Evolutionary conservation across 2,329 filamentous ascomycete species (phyloP).

Genomic region (Fusarium marasasianum): DNA sequence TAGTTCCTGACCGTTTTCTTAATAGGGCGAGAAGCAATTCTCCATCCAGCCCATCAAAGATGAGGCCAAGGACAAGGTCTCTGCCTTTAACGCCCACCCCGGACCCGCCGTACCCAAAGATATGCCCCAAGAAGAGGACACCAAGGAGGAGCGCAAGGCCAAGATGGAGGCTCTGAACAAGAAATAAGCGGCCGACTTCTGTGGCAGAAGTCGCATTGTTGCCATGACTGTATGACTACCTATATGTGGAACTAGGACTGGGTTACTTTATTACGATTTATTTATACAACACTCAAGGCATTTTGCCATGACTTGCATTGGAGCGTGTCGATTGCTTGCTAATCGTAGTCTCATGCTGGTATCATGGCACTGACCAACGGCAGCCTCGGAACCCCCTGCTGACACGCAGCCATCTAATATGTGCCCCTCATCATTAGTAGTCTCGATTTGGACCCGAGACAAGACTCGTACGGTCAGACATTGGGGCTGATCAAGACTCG

Average conservation of each 20-base stretch:
- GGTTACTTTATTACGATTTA: conserved; percentile 17
- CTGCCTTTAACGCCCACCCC: conserved; percentile 63
- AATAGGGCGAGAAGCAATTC: conserved; percentile 55
- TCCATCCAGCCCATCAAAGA: conserved; percentile 57
- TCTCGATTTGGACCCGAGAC: conserved; percentile 2
- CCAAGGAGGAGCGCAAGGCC: conserved; percentile 73
- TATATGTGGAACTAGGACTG: conserved; percentile 12
- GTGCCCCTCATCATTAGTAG: conserved; percentile 10
- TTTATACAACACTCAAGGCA: conserved; percentile 16
- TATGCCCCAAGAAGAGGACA: conserved; percentile 66
- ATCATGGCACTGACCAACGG: conserved; percentile 25
- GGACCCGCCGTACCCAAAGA: conserved; percentile 66
- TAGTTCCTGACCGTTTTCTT: neutral
- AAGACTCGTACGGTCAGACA: neutral
- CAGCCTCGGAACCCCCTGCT: conserved; percentile 20
- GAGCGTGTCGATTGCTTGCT: neutral
- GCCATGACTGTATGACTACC: conserved; percentile 35
- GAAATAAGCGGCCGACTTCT: conserved; percentile 32
- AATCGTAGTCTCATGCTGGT: conserved; percentile 20
- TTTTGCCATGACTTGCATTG: neutral
- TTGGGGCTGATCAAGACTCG: neutral
- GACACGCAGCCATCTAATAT: conserved; percentile 18
- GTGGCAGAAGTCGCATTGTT: neutral
- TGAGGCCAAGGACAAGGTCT: conserved; percentile 57
- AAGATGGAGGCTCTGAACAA: conserved; percentile 75